Percentiles rank a stretch among this genome's conserved stretches.
phyloP scores from a whole-genome alignment of 257 asterid species.

The Cynanchum wilfordii region DNA sequence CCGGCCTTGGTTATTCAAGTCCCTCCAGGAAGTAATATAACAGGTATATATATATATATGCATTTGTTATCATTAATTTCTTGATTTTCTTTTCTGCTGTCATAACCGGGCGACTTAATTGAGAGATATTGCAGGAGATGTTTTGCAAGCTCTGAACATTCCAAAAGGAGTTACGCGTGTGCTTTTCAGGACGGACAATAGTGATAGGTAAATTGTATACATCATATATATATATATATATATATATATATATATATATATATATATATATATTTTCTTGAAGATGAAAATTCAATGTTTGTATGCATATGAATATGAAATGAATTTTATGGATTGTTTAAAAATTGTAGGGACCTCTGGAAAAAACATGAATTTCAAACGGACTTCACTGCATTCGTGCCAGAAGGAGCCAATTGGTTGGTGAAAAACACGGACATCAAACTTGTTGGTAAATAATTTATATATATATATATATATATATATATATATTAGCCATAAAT shows the following conservation, averaged over 20 bases:
- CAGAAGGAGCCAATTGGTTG: neutral
- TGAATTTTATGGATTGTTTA: too few species aligned
- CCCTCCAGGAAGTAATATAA: neutral
- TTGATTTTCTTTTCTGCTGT: too few species aligned
- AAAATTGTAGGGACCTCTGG: neutral
- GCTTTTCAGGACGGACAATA: conserved; percentile 14
- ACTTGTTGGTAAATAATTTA: neutral
- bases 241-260: too few species aligned
- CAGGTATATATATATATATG: neutral
- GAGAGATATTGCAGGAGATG: neutral
- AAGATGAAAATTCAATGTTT: too few species aligned
- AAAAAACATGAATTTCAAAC: neutral
- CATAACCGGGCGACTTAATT: too few species aligned
- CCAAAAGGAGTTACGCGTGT: conserved; percentile 14
- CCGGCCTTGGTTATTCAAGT: conserved; percentile 4
- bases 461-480: too few species aligned
- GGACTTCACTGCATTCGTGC: neutral
- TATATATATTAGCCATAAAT: too few species aligned
- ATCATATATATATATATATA: too few species aligned
- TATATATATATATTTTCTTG: too few species aligned
- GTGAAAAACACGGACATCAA: conserved; percentile 2
- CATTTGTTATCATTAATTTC: neutral
- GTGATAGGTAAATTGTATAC: neutral
- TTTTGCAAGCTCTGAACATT: conserved; percentile 9
- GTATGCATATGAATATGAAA: too few species aligned